A percentile compares a stretch with the other conserved stretches of the same genome.
These are phyloP conservation scores for Comarum palustre DNA, from an alignment of 306 rosid species.

Conservation along the genomic window DNA sequence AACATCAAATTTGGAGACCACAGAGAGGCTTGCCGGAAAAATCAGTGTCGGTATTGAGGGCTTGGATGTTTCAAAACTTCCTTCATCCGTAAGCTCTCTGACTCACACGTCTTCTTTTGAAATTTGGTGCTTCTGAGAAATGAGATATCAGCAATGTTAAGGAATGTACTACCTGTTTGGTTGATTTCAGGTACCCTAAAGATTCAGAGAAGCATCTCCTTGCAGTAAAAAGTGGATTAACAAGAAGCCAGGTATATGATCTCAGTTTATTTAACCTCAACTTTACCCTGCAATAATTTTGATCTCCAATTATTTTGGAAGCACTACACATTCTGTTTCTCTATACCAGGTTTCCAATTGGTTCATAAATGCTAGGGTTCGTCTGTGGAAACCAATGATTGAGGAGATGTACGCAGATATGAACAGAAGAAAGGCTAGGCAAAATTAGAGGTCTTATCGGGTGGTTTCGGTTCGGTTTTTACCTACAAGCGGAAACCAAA, in stretches of 20 bases:
- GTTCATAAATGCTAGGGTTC: constrained; percentile 91
- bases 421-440: constrained; percentile 54
- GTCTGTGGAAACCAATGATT: constrained; percentile 95
- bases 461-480: no score
- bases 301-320: not conserved
- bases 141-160: not conserved
- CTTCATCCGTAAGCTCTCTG: constrained; percentile 80
- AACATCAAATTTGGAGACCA: constrained; percentile 82
- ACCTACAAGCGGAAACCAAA: no score
- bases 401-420: constrained; percentile 95
- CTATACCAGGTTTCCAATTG: constrained; percentile 73
- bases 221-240: constrained; percentile 86
- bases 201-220: constrained; percentile 95
- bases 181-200: constrained; percentile 83
- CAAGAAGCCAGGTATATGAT: constrained; percentile 71
- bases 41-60: constrained; percentile 81
- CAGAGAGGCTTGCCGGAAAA: constrained; percentile 95
- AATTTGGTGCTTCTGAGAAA: not conserved
- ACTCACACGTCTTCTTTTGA: not conserved
- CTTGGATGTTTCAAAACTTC: constrained; percentile 97
- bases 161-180: not conserved
- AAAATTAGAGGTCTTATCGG: no score
- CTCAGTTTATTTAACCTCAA: not conserved
- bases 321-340: not conserved
- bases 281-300: not conserved